Evolutionary conservation across 805 yeast genomes (phyloP), one percentile per base, ranked within the genome.

Genomic region (Deakozyma indianensis): DNA sequence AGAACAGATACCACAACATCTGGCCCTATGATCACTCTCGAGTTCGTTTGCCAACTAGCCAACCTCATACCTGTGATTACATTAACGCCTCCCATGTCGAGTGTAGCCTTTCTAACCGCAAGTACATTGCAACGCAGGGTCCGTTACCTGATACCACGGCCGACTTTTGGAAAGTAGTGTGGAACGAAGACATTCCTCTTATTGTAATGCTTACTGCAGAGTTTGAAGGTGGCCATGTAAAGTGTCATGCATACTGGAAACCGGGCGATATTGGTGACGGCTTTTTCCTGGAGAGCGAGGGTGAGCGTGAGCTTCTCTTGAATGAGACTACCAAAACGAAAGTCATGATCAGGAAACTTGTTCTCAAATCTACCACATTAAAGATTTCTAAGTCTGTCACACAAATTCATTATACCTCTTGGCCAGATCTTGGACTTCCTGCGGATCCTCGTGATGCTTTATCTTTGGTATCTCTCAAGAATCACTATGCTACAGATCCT

Each of bases 41-140:
- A 47, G 96, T 90, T 11, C 74, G 74, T 48, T 64, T 84, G 42
- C 60, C 58, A 1, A 22, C 27, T 14, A 20, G 14, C 7, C 22
- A 23, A 23, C 16, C 32, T 24, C 50, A 52, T 15, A 51, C 53
- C 41, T 60, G 66, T 45, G 86, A 79, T 57, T 88, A 90, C 59
- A 83, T 88, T 53, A 88, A 88, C 62, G 98, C 96, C 0, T 82
- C 85, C 42, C 83, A 80, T 60, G 62, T 84, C 27, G 43, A 52
- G 50, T 55, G 73, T 53, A 52, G 56, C 54, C 41, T 62, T 56
- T 56, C 66, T 51, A 51, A 51, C 9, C 54, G 59, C 35, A 70
- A 72, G 35, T 83, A 80, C 56, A 87, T 90, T 55, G 97, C 96
- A 1, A 79, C 96, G 1, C 98, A 90, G 57, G 98, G 95, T 2